A percentile compares a stretch with the other conserved stretches of the same genome.
These are phyloP conservation scores for Fusarium anthophilum DNA, from an alignment of 2,329 filamentous ascomycete genomes.

Conservation along the genomic window DNA sequence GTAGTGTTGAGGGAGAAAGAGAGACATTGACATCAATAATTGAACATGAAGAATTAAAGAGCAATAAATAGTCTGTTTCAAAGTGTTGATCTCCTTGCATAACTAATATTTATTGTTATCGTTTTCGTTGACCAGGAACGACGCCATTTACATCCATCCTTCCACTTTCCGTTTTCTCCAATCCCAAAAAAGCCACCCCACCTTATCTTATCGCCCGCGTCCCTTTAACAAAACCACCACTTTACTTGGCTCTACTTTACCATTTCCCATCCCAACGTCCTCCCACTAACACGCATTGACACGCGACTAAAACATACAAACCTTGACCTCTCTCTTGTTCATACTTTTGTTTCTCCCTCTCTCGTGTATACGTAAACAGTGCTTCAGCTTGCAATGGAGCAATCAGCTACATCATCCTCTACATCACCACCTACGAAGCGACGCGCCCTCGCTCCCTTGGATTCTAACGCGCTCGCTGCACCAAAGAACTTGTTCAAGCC, in stretches of 20 bases:
- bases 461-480: slow-evolving; percentile 54
- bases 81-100: neutral
- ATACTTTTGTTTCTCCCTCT: neutral
- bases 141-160: neutral
- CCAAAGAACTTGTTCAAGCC: slow-evolving; percentile 42
- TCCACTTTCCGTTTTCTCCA: neutral
- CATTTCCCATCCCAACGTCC: slow-evolving; percentile 11
- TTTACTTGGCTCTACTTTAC: neutral
- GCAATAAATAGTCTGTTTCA: neutral
- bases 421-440: slow-evolving; percentile 54
- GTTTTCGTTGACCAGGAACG: slow-evolving; percentile 22
- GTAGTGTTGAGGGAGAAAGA: neutral
- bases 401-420: slow-evolving; percentile 20
- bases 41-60: neutral
- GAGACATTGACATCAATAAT: neutral
- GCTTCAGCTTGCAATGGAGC: slow-evolving; percentile 33
- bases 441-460: slow-evolving; percentile 59
- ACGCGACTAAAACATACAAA: slow-evolving; percentile 2
- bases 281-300: slow-evolving; percentile 28
- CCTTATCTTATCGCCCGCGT: slow-evolving; percentile 37
- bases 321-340: neutral
- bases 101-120: slow-evolving; percentile 15
- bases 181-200: slow-evolving; percentile 4
- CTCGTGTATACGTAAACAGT: neutral
- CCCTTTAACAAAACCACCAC: slow-evolving; percentile 29